A percentile compares a stretch with the other conserved stretches of the same genome.
These are phyloP conservation scores for Candida endomychidarum DNA, from an alignment of 805 yeast species.

Conservation along the genomic window DNA sequence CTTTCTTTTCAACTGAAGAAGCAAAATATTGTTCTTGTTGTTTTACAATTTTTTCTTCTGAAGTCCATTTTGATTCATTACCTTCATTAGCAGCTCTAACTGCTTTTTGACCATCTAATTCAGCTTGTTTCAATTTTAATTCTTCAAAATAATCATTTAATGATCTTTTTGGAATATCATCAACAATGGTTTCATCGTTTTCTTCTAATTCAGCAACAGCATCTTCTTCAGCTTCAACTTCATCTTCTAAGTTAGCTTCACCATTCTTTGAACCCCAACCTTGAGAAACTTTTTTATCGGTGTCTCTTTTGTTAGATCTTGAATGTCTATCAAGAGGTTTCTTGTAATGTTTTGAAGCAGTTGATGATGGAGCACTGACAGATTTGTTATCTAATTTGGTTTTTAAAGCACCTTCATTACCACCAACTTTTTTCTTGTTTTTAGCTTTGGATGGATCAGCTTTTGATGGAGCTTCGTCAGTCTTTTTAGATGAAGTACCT, in stretches of 20 bases:
- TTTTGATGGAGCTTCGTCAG: slow-evolving; percentile 77
- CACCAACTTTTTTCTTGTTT: slow-evolving; percentile 69
- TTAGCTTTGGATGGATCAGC: slow-evolving; percentile 80
- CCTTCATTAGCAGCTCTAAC: slow-evolving; percentile 59
- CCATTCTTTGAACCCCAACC: slow-evolving; percentile 85
- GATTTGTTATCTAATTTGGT: slow-evolving; percentile 72
- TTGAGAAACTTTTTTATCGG: slow-evolving; percentile 77
- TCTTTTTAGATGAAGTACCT: slow-evolving; percentile 82
- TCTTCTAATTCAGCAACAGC: slow-evolving; percentile 44
- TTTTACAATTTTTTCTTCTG: slow-evolving; percentile 62
- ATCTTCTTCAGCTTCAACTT: slow-evolving; percentile 47
- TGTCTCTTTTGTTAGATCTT: slow-evolving; percentile 79
- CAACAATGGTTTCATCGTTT: slow-evolving; percentile 46
- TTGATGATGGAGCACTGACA: slow-evolving; percentile 54
- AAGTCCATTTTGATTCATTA: slow-evolving; percentile 49
- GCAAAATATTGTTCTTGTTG: slow-evolving; percentile 59
- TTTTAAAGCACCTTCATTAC: slow-evolving; percentile 86
- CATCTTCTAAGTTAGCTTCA: slow-evolving; percentile 64
- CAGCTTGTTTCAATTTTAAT: slow-evolving; percentile 46
- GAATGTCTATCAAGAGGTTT: slow-evolving; percentile 80
- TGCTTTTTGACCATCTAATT: slow-evolving; percentile 35
- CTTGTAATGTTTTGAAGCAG: slow-evolving; percentile 57
- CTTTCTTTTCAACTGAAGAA: slow-evolving; percentile 64
- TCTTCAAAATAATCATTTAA: slow-evolving; percentile 85
- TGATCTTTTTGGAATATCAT: slow-evolving; percentile 54